Evolutionary conservation across 805 yeast species (phyloP).

Genomic region (Zygoascus bituminiphila): DNA sequence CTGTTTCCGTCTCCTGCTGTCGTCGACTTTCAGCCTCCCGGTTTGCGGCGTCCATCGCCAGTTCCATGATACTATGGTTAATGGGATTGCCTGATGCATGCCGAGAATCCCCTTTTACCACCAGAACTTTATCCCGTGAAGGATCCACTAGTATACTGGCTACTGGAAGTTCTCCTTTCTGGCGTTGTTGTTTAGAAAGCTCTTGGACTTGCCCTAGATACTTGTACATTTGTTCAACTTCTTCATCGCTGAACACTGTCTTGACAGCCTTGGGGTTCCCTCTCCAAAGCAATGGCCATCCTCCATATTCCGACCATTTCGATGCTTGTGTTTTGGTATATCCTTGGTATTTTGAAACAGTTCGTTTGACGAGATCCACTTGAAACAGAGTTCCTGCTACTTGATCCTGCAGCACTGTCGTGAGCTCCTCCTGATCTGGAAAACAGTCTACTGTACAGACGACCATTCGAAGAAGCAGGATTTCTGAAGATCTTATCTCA

Average conservation of each 20-base stretch:
- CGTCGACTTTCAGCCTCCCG: conserved; percentile 39
- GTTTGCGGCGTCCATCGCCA: conserved; percentile 56
- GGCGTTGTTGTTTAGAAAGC: conserved; percentile 13
- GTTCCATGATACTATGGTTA: conserved; percentile 67
- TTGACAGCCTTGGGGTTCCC: conserved; percentile 58
- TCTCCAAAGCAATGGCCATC: conserved; percentile 91
- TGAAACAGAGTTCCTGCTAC: neutral
- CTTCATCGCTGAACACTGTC: conserved; percentile 41
- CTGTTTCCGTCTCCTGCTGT: neutral
- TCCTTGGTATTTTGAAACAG: conserved; percentile 60
- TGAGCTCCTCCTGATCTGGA: conserved; percentile 19
- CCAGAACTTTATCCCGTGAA: conserved; percentile 32
- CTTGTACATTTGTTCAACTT: conserved; percentile 36
- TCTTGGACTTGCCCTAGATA: conserved; percentile 27
- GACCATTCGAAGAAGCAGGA: conserved; percentile 31
- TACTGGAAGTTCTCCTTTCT: conserved; percentile 34
- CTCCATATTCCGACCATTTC: conserved; percentile 48
- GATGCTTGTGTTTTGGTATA: conserved; percentile 55
- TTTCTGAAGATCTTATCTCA: conserved; percentile 15
- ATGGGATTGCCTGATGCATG: conserved; percentile 39
- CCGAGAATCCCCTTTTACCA: conserved; percentile 36
- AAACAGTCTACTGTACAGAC: conserved; percentile 39
- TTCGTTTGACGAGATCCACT: conserved; percentile 11
- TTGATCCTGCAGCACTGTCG: conserved; percentile 1
- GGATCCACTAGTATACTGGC: conserved; percentile 63